Evolutionary conservation across 2,329 filamentous ascomycete species (phyloP), one percentile per base, ranked within the genome.

Genomic region (Penicillium sclerotigenum): DNA sequence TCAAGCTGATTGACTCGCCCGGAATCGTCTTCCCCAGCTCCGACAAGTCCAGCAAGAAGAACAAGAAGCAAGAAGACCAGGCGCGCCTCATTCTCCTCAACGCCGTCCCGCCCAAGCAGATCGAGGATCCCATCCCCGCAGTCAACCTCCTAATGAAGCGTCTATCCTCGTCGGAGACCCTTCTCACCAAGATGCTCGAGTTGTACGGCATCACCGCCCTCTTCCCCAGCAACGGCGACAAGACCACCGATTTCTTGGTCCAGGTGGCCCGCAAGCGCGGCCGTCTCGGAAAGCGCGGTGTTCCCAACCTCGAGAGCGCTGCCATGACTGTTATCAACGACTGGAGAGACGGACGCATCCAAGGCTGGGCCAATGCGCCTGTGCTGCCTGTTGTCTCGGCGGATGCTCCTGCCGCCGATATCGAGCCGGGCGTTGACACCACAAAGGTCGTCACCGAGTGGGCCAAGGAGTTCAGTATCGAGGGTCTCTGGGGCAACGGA

Each of bases 251-350:
- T 73, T 97, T 97, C 78, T 77, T 99, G 34, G 86, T 97, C 52
- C 93, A 99, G 73, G 93, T 99, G 13, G 94, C 94, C 5, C 85
- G 94, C 68, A 97, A 96, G 80, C 84, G 94, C 58, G 94, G 94
- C 51, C 82, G 94, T 55, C 81, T 99, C 16, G 91, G 93, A 48
- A 88, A 89, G 65, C 92, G 93, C 20, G 94, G 94, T 59, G 83
- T 97, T 16, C 94, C 94, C 41, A 99, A 97, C 74, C 75, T 97
- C 57, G 81, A 86, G 64, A 87, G 89, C 52, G 93, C 94, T 8
- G 94, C 93, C 60, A 93, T 94, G 83, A 88, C 90, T 0, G 92
- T 99, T 54, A 86, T 99, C 56, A 94, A 87, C n/a, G 94, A 99
- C 78, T 96, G 94, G 90, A 85, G 94, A 65, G 93, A 97, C 72